phyloP scores from a whole-genome alignment of 2,329 filamentous ascomycete genomes.

The Trichoderma oligosporum region DNA sequence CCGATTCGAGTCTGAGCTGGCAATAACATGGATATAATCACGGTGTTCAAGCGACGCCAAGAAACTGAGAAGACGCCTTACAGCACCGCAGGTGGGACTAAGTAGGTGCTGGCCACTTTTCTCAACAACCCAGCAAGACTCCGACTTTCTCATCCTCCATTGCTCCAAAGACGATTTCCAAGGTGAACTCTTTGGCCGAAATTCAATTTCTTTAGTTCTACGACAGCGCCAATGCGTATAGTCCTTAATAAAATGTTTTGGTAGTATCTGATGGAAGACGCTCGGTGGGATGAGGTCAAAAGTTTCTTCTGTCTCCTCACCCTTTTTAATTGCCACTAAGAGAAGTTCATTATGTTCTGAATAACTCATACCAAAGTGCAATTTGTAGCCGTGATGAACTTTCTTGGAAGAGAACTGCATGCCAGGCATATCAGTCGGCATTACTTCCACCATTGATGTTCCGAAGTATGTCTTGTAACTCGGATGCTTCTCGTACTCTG shows the following conservation, averaged over 20 bases:
- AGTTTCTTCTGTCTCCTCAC: too few species aligned
- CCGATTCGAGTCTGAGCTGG: neutral
- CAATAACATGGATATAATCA: constrained; percentile 8
- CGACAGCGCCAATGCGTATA: constrained; percentile 46
- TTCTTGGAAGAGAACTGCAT: constrained; percentile 41
- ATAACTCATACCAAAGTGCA: constrained; percentile 35
- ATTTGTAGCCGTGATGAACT: constrained; percentile 27
- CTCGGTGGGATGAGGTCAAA: constrained; percentile 33
- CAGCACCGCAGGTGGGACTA: too few species aligned
- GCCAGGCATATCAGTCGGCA: constrained; percentile 36
- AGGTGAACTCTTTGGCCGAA: constrained; percentile 27
- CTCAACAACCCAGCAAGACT: too few species aligned
- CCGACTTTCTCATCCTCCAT: too few species aligned
- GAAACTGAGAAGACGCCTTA: too few species aligned
- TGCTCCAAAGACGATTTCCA: too few species aligned
- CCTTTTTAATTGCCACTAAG: constrained; percentile 29
- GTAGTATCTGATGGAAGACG: constrained; percentile 31
- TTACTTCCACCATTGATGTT: constrained; percentile 39
- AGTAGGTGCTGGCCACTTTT: too few species aligned
- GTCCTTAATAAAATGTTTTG: constrained; percentile 37
- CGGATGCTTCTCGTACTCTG: constrained; percentile 38
- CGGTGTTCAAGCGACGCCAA: too few species aligned
- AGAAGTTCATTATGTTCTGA: constrained; percentile 24
- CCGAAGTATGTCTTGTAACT: constrained; percentile 46
- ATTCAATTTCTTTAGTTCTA: constrained; percentile 29